phyloP scores from a whole-genome alignment of 345 rosid genomes.

The Draba incana region DNA sequence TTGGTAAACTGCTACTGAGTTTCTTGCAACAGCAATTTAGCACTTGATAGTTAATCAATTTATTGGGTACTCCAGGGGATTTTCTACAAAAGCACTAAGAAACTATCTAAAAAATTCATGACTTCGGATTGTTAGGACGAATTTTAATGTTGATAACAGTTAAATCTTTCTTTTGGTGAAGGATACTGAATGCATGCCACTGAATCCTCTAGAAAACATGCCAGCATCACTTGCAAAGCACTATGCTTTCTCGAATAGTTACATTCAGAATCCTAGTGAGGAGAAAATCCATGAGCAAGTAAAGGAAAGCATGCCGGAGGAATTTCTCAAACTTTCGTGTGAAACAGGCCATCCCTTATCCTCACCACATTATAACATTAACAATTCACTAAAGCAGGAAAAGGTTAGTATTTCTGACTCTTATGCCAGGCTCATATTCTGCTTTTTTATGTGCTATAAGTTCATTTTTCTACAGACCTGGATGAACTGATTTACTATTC shows the following conservation, averaged over 20 bases:
- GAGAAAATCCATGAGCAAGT: constrained; percentile 55
- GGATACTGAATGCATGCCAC: constrained; percentile 90
- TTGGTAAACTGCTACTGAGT: constrained; percentile 21
- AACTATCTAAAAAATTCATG: not conserved
- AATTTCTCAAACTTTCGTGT: constrained; percentile 46
- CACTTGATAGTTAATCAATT: not conserved
- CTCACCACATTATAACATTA: constrained; percentile 46
- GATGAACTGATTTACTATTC: not conserved
- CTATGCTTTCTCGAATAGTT: constrained; percentile 47
- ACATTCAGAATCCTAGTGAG: constrained; percentile 52
- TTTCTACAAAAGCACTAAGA: no score
- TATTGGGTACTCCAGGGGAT: no score
- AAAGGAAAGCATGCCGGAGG: constrained; percentile 54
- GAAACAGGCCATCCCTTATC: constrained; percentile 52
- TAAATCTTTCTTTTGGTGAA: constrained; percentile 45
- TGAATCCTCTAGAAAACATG: constrained; percentile 65
- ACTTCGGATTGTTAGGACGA: constrained; percentile 3
- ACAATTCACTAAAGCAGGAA: constrained; percentile 48
- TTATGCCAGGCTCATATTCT: constrained; percentile 27
- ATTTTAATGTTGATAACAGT: constrained; percentile 30
- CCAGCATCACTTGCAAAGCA: constrained; percentile 70
- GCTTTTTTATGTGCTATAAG: constrained; percentile 6
- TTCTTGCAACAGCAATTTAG: constrained; percentile 13
- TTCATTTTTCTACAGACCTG: constrained; percentile 20
- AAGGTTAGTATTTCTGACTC: constrained; percentile 53